A percentile compares a stretch with the other conserved stretches of the same genome.
These are phyloP conservation scores for Penicilliopsis zonata DNA, from an alignment of 495 filamentous ascomycete genomes.

Conservation along the genomic window DNA sequence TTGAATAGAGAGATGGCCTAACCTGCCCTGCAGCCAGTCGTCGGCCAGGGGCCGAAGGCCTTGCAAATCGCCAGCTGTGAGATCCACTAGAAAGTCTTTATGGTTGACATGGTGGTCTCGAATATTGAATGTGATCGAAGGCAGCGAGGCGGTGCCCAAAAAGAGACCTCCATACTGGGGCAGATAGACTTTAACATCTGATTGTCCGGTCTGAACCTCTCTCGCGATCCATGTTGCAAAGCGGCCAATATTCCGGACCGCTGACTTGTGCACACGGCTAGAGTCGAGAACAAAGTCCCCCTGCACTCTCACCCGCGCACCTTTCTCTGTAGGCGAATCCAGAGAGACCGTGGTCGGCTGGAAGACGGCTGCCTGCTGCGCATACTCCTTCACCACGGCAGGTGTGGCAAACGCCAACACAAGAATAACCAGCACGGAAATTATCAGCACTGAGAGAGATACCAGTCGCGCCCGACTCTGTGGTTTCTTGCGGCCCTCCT, in stretches of 20 bases:
- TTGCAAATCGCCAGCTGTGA: slow-evolving; percentile 64
- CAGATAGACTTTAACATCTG: slow-evolving; percentile 64
- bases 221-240: slow-evolving; percentile 72
- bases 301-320: slow-evolving; percentile 65
- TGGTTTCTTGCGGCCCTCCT: too few relatives aligned
- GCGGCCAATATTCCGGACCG: slow-evolving; percentile 61
- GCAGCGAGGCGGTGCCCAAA: slow-evolving; percentile 64
- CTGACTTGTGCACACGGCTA: slow-evolving; percentile 51
- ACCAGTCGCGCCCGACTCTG: slow-evolving; percentile 32
- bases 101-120: slow-evolving; percentile 62
- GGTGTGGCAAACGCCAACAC: slow-evolving; percentile 69
- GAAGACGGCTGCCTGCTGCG: slow-evolving; percentile 66
- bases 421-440: slow-evolving; percentile 35
- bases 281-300: slow-evolving; percentile 74
- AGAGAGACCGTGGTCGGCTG: slow-evolving; percentile 72
- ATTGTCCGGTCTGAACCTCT: slow-evolving; percentile 55
- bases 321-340: slow-evolving; percentile 64
- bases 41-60: slow-evolving; percentile 70
- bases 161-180: slow-evolving; percentile 73
- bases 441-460: slow-evolving; percentile 35
- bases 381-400: slow-evolving; percentile 70
- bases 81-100: slow-evolving; percentile 65
- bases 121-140: slow-evolving; percentile 60
- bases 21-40: slow-evolving; percentile 72
- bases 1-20: slow-evolving; percentile 53